Evolutionary conservation across 2,329 filamentous ascomycete species (phyloP).

Genomic region (Stromatinia cepivora): DNA sequence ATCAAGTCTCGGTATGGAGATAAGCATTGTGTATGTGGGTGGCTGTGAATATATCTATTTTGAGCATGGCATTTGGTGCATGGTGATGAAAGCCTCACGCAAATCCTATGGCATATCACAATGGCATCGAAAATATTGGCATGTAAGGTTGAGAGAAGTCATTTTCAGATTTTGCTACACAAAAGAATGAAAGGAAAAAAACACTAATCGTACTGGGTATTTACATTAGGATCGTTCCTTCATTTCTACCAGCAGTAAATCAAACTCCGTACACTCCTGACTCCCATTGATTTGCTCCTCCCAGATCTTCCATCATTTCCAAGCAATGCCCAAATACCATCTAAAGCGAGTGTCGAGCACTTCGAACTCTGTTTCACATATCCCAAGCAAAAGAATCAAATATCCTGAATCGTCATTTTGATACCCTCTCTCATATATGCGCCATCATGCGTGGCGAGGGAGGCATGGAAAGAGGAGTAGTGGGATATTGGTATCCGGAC

Average conservation of each 20-base stretch:
- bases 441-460: slow-evolving; percentile 59
- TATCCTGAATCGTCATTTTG: slow-evolving; percentile 21
- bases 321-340: slow-evolving; percentile 25
- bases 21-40: background rate
- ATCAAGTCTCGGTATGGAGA: background rate
- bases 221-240: slow-evolving; percentile 30
- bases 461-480: slow-evolving; percentile 73
- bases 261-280: slow-evolving; percentile 31
- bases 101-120: background rate
- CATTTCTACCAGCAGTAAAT: slow-evolving; percentile 23
- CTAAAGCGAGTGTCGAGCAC: slow-evolving; percentile 41
- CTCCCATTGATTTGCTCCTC: slow-evolving; percentile 32
- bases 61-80: background rate
- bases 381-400: slow-evolving; percentile 25
- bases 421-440: slow-evolving; percentile 32
- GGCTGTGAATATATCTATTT: background rate
- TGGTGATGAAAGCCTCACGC: background rate
- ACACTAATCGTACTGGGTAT: slow-evolving; percentile 33
- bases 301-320: slow-evolving; percentile 29
- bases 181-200: slow-evolving; percentile 11
- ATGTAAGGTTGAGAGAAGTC: slow-evolving; percentile 15
- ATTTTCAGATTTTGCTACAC: slow-evolving; percentile 15
- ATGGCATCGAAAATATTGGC: background rate
- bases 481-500: slow-evolving; percentile 62
- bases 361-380: slow-evolving; percentile 38